Evolutionary conservation across 805 yeast species (phyloP).

Genomic region (Candida taoyuanica): DNA sequence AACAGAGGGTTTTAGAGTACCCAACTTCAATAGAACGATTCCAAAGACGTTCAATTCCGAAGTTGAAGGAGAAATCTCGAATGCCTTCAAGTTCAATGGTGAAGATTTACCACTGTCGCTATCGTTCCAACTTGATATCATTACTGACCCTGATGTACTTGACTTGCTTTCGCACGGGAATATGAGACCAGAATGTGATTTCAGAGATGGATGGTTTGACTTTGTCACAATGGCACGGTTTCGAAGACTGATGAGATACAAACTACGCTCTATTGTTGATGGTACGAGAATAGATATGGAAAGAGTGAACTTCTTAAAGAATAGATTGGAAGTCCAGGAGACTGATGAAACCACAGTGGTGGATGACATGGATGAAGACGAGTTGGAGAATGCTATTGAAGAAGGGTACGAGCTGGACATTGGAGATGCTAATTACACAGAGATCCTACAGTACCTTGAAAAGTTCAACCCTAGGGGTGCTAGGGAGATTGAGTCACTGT

Average conservation of each 20-base stretch:
- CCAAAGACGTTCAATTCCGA: slow-evolving; percentile 32
- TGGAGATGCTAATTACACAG: slow-evolving; percentile 22
- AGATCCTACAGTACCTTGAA: slow-evolving; percentile 19
- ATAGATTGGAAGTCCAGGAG: slow-evolving; percentile 26
- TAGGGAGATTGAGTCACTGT: slow-evolving; percentile 13
- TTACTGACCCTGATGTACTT: slow-evolving; percentile 59
- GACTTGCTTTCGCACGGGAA: slow-evolving; percentile 37
- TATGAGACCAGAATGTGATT: slow-evolving; percentile 42
- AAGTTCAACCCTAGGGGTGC: slow-evolving; percentile 25
- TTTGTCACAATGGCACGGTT: slow-evolving; percentile 57
- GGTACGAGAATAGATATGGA: slow-evolving; percentile 34
- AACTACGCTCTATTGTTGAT: slow-evolving; percentile 55
- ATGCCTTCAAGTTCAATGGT: slow-evolving; percentile 67
- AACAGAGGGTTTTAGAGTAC: slow-evolving; percentile 66
- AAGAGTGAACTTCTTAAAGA: slow-evolving; percentile 39
- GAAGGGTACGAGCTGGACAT: slow-evolving; percentile 29
- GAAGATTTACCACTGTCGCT: slow-evolving; percentile 60
- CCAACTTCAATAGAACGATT: slow-evolving; percentile 28
- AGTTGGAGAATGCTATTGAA: slow-evolving; percentile 31
- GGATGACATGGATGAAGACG: slow-evolving; percentile 25
- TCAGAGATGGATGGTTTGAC: slow-evolving; percentile 78
- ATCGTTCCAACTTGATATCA: slow-evolving; percentile 75
- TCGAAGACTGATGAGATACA: slow-evolving; percentile 67
- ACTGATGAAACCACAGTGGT: slow-evolving; percentile 20
- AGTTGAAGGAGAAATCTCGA: slow-evolving; percentile 34